Evolutionary conservation across 2,329 filamentous ascomycete genomes (phyloP).

Genomic region (Aspergillus amoenus): DNA sequence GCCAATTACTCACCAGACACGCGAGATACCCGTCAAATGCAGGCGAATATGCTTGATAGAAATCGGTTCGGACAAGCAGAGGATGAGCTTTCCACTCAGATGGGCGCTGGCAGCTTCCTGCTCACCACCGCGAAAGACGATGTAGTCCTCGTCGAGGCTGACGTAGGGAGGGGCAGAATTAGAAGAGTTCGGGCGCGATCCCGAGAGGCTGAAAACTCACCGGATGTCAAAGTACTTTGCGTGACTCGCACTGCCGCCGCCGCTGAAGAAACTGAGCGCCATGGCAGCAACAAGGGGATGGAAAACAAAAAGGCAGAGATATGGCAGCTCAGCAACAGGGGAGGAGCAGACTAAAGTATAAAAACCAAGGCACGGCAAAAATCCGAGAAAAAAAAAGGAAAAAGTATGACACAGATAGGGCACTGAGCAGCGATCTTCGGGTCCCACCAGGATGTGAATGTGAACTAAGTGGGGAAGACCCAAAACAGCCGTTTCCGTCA

Average conservation of each 20-base stretch:
- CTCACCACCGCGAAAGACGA: constrained; percentile 73
- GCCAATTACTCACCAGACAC: constrained; percentile 60
- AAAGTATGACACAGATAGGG: constrained; percentile 22
- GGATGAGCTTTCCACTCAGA: constrained; percentile 70
- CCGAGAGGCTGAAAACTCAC: constrained; percentile 29
- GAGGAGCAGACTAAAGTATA: constrained; percentile 2
- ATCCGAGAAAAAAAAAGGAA: constrained; percentile 11
- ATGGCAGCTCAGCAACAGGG: background rate
- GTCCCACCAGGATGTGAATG: constrained; percentile 23
- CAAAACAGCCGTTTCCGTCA: constrained; percentile 32
- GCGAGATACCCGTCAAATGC: constrained; percentile 68
- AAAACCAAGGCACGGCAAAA: constrained; percentile 12
- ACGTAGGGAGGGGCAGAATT: constrained; percentile 8
- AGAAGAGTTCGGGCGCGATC: constrained; percentile 17
- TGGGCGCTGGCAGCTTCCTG: constrained; percentile 74
- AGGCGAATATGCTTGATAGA: constrained; percentile 73
- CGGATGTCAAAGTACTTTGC: constrained; percentile 53
- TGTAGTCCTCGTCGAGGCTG: constrained; percentile 75
- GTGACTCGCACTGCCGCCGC: constrained; percentile 42
- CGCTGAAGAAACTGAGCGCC: constrained; percentile 49
- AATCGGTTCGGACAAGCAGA: constrained; percentile 68
- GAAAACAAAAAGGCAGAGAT: background rate
- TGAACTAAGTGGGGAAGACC: constrained; percentile 12
- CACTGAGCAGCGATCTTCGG: constrained; percentile 41
- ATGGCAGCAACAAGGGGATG: constrained; percentile 28